These are phyloP conservation scores for Erucastrum elatum DNA, from an alignment of 345 rosid species.

Conservation along the genomic window DNA sequence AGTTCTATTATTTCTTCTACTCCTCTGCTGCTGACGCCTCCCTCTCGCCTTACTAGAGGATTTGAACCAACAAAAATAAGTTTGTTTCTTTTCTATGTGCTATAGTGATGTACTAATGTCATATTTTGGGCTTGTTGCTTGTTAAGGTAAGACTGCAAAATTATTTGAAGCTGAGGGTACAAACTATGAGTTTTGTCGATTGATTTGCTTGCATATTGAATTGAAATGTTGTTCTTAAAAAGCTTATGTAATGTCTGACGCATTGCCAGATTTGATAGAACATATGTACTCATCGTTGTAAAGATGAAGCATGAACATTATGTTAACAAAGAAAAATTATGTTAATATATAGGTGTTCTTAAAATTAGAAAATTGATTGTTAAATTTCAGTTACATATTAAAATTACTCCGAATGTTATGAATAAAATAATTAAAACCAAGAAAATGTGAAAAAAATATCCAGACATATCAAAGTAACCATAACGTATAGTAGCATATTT, in stretches of 20 bases:
- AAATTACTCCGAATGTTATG: neutral
- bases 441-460: neutral
- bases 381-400: neutral
- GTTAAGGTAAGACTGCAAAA: conserved; percentile 2
- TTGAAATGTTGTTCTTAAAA: conserved; percentile 2
- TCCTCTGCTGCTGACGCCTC: conserved; percentile 61
- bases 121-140: neutral
- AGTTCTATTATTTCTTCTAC: conserved; percentile 70
- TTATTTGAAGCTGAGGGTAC: conserved; percentile 10
- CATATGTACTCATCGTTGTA: neutral
- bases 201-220: conserved; percentile 7
- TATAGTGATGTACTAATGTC: conserved; percentile 23
- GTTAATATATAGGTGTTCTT: neutral
- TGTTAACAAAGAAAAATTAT: too few species aligned
- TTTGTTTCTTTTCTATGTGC: neutral
- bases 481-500: conserved; percentile 10
- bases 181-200: conserved; percentile 25
- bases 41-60: conserved; percentile 33
- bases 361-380: neutral
- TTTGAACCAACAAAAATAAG: neutral
- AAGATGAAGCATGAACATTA: neutral
- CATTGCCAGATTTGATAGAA: neutral
- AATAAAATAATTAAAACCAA: neutral
- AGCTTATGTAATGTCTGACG: neutral
- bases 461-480: conserved; percentile 14